Evolutionary conservation across 768 basidiomycete species (phyloP).

Genomic region (Lentinula boryana): DNA sequence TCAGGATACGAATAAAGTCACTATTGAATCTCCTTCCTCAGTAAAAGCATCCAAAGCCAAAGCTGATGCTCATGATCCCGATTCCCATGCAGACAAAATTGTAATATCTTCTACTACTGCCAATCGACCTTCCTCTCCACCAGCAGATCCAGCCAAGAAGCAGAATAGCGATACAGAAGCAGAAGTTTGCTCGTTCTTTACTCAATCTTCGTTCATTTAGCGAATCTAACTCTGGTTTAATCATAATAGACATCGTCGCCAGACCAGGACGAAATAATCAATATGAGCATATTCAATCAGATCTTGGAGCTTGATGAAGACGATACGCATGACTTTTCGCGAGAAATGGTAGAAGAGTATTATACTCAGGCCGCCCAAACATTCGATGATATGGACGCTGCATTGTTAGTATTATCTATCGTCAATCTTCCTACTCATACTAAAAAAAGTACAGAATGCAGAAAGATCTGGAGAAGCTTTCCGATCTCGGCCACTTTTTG

Average conservation of each 20-base stretch:
- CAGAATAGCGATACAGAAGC: not conserved
- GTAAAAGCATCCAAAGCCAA: not conserved
- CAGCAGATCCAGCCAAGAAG: not conserved
- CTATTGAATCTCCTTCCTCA: not conserved
- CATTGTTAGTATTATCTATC: constrained; percentile 54
- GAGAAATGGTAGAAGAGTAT: constrained; percentile 73
- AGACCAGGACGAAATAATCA: constrained; percentile 37
- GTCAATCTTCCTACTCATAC: not conserved
- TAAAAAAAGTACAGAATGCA: constrained; percentile 32
- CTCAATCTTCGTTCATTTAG: not conserved
- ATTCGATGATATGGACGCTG: constrained; percentile 71
- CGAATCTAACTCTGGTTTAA: not conserved
- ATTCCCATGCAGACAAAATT: not conserved
- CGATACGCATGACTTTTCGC: constrained; percentile 61
- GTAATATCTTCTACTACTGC: not conserved
- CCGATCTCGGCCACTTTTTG: constrained; percentile 84
- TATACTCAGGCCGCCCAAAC: constrained; percentile 75
- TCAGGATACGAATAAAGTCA: not conserved
- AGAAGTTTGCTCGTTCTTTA: not conserved
- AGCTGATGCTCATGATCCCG: not conserved
- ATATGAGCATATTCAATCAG: constrained; percentile 79
- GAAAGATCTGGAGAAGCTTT: constrained; percentile 62
- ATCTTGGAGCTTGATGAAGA: constrained; percentile 90
- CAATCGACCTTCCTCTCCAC: not conserved
- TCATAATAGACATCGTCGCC: not conserved